Evolutionary conservation across 2,329 filamentous ascomycete species (phyloP).

Genomic region (Fusarium albidum): DNA sequence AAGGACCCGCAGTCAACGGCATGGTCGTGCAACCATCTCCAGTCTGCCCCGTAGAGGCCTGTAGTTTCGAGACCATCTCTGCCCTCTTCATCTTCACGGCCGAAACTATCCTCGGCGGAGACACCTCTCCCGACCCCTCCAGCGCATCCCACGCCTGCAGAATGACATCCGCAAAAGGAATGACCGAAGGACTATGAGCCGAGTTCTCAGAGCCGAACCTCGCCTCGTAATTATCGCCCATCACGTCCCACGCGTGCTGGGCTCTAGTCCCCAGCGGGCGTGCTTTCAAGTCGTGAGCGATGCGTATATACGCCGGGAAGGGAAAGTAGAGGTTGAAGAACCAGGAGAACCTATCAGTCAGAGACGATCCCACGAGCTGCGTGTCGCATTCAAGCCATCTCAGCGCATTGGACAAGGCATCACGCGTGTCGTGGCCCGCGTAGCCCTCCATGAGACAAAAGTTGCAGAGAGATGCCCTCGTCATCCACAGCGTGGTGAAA

Average conservation of each 20-base stretch:
- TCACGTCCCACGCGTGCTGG: background rate
- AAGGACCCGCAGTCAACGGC: background rate
- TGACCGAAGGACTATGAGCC: background rate
- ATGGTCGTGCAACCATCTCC: background rate
- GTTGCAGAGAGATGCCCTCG: slow-evolving; percentile 56
- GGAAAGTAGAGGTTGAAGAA: slow-evolving; percentile 48
- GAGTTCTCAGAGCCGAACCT: background rate
- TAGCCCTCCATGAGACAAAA: slow-evolving; percentile 59
- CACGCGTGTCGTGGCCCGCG: slow-evolving; percentile 39
- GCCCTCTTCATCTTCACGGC: background rate
- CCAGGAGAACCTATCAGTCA: slow-evolving; percentile 49
- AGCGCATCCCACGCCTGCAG: background rate
- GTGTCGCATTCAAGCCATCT: slow-evolving; percentile 49
- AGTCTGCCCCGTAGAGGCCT: background rate
- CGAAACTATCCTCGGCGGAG: background rate
- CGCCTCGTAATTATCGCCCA: slow-evolving; percentile 3
- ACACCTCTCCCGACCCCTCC: background rate
- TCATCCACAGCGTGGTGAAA: slow-evolving; percentile 50
- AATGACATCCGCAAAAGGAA: background rate
- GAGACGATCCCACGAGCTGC: slow-evolving; percentile 41
- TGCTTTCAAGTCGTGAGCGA: slow-evolving; percentile 45
- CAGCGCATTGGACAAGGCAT: slow-evolving; percentile 43
- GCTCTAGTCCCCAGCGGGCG: background rate
- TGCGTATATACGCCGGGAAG: slow-evolving; percentile 50
- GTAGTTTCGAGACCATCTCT: background rate